Evolutionary conservation across 331 rosid species (phyloP), one percentile per base, ranked within the genome.

Genomic region (Pyrus hybrid): DNA sequence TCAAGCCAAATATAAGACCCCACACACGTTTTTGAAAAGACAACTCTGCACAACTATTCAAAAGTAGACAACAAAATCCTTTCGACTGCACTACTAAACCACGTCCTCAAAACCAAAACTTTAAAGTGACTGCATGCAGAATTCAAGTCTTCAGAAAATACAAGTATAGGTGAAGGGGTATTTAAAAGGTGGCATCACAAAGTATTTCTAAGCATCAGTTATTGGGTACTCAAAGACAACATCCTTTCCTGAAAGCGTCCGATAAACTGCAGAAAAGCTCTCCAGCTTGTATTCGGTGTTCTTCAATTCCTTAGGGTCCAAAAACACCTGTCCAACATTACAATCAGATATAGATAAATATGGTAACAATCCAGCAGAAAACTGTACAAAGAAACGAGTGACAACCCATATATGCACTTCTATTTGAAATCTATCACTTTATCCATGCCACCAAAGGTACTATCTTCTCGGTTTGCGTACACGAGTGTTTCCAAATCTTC

Each of bases 261-360:
- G 75, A 68, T 85, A 87, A 72, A 89, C 91, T 22, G 85, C 91
- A 65, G 88, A 82, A 32, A 83, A 80, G 0, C 88, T 85, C 63
- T 85, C 93, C 78, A 89, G 43, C 80, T 89, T 89, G 83, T 89
- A 87, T 67, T 89, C 89, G 0, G 91, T 89, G 84, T 89, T 89
- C 79, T 87, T 89, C 56, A 88, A 77, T 66, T 87, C 91, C 80
- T 89, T 89, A 3, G 90, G 91, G 51, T 89, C 91, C 87, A 87
- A 74, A 75, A 83, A 83, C 13, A 89, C 82, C 91, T 89, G 67
- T 70, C 56, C 17, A 35, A 5, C 23, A 30, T n/a, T 16, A 9
- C 8, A 17, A 30, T 7, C 6, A 12, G 7, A 32, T 1, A 35
- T 3, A 21, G 2, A 8, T 5, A 10, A 37, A 12, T 29, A 30